Evolutionary conservation across 208 protist species (phyloP), one percentile per base, ranked within the genome.

Genomic region (Angomonas deanei): DNA sequence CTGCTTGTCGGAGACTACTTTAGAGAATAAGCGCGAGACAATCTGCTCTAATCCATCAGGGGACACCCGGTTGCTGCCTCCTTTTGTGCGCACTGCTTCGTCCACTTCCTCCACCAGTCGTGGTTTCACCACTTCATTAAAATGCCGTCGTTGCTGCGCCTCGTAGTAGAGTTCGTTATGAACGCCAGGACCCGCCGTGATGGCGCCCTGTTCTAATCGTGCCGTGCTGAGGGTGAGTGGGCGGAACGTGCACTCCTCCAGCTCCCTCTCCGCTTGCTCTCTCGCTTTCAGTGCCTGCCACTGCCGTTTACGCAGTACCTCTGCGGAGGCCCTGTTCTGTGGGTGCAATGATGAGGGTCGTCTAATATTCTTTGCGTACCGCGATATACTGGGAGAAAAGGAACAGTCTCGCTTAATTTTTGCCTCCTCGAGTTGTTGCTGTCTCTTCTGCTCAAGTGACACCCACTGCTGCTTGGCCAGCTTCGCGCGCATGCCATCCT

Each of bases 401-500:
- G 89, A 67, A 54, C 89, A 96, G 47, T 90, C 84, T 1, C 79
- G 75, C 42, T 74, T 55, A 0, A 79, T 56, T n/a, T 72, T 69
- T n/a, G 82, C 82, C 32, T 75, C 73, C 61, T 86, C 74, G 8
- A 91, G 65, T 47, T 92, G 60, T 36, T 72, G 74, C 62, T 91
- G 84, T 33, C 85, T 66, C 15, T 82, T 78, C 59, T 72, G 61
- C 74, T 96, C 86, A 46, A 91, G 53, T 23, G 86, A 77, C 10
- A 74, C 64, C 89, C 89, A 96, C 75, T 89, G 86, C 68, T 85
- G 72, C 70, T 91, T 91, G 8, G 79, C 82, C 27, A 96, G 59
- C 63, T 85, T 80, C 15, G 70, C 72, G n/a, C 74, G 66, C 73
- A 91, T 88, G 23, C 68, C 89, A 23, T 87, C 76, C 28, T 86